Evolutionary conservation across 495 filamentous ascomycete species (phyloP), one percentile per base, ranked within the genome.

Genomic region (Thermochaetoides thermophila): DNA sequence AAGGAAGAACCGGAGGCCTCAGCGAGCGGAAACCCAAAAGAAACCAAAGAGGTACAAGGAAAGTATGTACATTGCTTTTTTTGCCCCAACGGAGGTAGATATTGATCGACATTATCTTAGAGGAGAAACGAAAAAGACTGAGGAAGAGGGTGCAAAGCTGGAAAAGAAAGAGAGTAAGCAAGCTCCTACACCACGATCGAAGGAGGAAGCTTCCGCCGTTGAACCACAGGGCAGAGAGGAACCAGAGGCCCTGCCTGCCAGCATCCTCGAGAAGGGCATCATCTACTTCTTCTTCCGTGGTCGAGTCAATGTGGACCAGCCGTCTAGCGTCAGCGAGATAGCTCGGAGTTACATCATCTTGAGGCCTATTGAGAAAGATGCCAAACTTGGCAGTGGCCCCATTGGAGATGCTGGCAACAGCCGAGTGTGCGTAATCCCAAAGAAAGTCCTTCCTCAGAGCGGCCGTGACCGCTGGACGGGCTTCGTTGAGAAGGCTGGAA

Each of bases 241-340:
- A 9, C 19, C 17, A 1, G 37, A 52, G 15, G 7, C 38, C 6
- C 60, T 75, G 5, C 72, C 84, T 0, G 76, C 79, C n/a, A 82
- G 61, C 34, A 73, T 89, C 17, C 63, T 93, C 8, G 87, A 96
- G 47, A 94, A 93, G 44, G 87, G 86, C 3, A 69, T 93, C 42
- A 81, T 96, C 42, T 94, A 93, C 63, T 92, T 94, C 68, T 93
- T 94, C 63, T 77, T 76, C 50, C 76, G 84, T 26, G 71, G 71
- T 7, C 74, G 83, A 16, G 82, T 93, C 32, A 69, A 68, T 34
- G 65, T 81, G 13, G 69, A 83, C 9, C 69, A 84, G 8, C 77
- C 86, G 7, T 64, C 75, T n/a, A 55, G 64, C 37, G 56, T 85
- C 6, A 48, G 61, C 23, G 85, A 94, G 19, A 66, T 94, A 25